Evolutionary conservation across 352 stramenopile species (phyloP).

Genomic region (Globisporangium splendens): DNA sequence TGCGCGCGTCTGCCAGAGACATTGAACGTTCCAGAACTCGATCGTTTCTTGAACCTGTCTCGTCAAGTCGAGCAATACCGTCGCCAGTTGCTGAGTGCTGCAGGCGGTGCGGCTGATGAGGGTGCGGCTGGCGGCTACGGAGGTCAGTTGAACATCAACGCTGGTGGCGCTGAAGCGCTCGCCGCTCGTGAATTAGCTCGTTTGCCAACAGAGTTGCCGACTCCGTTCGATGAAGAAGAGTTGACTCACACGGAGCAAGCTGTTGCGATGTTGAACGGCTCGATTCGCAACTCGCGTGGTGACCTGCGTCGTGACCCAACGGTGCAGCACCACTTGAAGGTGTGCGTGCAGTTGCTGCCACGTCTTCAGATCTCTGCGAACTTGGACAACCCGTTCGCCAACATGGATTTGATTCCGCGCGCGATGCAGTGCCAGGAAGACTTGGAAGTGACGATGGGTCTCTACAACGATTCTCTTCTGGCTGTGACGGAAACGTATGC

Average conservation of each 20-base stretch:
- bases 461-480: slow-evolving; percentile 88
- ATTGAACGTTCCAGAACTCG: slow-evolving; percentile 79
- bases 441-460: slow-evolving; percentile 80
- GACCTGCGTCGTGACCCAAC: slow-evolving; percentile 75
- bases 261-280: slow-evolving; percentile 63
- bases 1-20: slow-evolving; percentile 77
- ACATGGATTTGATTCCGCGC: slow-evolving; percentile 82
- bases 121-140: slow-evolving; percentile 22
- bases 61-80: slow-evolving; percentile 84
- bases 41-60: slow-evolving; percentile 85
- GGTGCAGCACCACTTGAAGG: slow-evolving; percentile 85
- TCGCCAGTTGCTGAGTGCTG: slow-evolving; percentile 45
- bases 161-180: slow-evolving; percentile 70
- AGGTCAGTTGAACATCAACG: slow-evolving; percentile 56
- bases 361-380: slow-evolving; percentile 87
- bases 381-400: slow-evolving; percentile 86
- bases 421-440: slow-evolving; percentile 89
- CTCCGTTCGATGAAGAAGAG: slow-evolving; percentile 83
- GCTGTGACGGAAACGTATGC: slow-evolving; percentile 85
- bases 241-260: slow-evolving; percentile 83
- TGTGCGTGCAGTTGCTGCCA: slow-evolving; percentile 82
- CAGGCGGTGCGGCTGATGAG: slow-evolving; percentile 21
- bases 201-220: slow-evolving; percentile 78
- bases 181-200: slow-evolving; percentile 75
- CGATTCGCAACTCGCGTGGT: slow-evolving; percentile 78